A percentile compares a stretch with the other conserved stretches of the same genome.
Evolutionary conservation across 768 basidiomycete species (phyloP).

Genomic region (Auriscalpium orientale): DNA sequence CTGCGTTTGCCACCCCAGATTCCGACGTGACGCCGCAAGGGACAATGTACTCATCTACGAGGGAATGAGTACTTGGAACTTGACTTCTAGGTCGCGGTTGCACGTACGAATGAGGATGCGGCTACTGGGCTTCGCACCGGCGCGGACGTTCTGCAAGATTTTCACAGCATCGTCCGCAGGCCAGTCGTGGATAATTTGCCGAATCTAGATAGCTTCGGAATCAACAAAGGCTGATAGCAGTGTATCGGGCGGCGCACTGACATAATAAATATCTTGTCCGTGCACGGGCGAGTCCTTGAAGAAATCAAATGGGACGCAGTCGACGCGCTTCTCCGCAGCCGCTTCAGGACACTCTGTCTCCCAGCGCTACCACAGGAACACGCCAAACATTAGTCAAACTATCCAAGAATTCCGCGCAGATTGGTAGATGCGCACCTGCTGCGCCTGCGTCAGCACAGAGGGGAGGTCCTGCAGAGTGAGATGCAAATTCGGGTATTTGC

Average conservation of each 20-base stretch:
- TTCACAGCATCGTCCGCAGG: conserved; percentile 24
- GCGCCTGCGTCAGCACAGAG: conserved; percentile 17
- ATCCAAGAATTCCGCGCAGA: no score
- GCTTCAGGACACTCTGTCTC: neutral
- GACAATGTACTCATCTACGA: neutral
- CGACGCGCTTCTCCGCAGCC: neutral
- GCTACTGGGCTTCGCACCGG: conserved; percentile 23
- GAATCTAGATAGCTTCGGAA: neutral
- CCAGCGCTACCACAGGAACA: neutral
- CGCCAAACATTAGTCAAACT: no score
- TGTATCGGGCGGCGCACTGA: neutral
- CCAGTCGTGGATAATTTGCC: conserved; percentile 29
- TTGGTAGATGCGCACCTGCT: conserved; percentile 4
- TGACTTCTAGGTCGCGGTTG: neutral
- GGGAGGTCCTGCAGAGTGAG: conserved; percentile 24
- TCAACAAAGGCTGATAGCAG: neutral
- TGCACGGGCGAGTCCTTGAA: conserved; percentile 13
- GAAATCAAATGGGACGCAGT: conserved; percentile 11
- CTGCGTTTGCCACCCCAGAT: neutral
- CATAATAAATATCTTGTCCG: conserved; percentile 2
- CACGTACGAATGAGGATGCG: conserved; percentile 28
- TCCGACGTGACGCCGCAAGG: neutral
- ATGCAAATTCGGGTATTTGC: conserved; percentile 20
- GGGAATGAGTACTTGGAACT: neutral
- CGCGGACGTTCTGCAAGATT: conserved; percentile 24